Percentiles rank a stretch among this genome's conserved stretches.
These are phyloP conservation scores for Scenedesmus sp. DNA, from an alignment of 163 green algal genomes.

Conservation along the genomic window DNA sequence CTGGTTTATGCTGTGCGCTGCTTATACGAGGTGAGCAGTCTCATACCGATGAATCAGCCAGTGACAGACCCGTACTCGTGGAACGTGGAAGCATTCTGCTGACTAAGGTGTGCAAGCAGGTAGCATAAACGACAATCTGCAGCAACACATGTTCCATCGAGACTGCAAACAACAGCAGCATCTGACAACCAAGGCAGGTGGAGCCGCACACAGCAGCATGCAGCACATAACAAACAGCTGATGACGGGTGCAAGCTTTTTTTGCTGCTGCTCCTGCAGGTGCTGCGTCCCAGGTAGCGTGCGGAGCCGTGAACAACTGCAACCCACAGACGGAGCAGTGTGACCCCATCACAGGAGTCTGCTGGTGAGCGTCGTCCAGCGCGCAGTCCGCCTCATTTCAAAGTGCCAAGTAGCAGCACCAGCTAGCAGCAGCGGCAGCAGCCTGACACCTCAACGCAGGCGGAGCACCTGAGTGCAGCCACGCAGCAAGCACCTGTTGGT, in stretches of 20 bases:
- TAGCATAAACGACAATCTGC: too few species aligned
- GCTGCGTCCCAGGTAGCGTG: neutral
- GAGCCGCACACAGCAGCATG: neutral
- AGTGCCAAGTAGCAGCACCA: neutral
- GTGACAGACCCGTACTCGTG: too few species aligned
- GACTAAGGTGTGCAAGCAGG: too few species aligned
- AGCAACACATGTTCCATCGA: too few species aligned
- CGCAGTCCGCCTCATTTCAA: neutral
- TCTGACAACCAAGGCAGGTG: too few species aligned
- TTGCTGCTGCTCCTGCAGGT: conserved; percentile 15
- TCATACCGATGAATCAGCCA: neutral
- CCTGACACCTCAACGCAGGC: too few species aligned
- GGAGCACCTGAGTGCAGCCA: too few species aligned
- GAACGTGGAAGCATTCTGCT: too few species aligned
- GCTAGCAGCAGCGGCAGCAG: neutral
- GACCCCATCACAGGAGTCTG: conserved; percentile 24
- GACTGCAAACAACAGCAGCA: neutral
- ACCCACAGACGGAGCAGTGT: conserved; percentile 33
- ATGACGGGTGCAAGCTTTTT: neutral
- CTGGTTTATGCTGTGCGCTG: neutral
- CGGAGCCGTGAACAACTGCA: conserved; percentile 28
- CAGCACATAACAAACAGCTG: neutral
- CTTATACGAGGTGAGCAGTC: neutral
- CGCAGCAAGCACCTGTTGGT: neutral
- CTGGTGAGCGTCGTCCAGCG: conserved; percentile 18